Evolutionary conservation across 1,284 basidiomycete species (phyloP), one percentile per base, ranked within the genome.

Genomic region (Boletus semigastroideus): DNA sequence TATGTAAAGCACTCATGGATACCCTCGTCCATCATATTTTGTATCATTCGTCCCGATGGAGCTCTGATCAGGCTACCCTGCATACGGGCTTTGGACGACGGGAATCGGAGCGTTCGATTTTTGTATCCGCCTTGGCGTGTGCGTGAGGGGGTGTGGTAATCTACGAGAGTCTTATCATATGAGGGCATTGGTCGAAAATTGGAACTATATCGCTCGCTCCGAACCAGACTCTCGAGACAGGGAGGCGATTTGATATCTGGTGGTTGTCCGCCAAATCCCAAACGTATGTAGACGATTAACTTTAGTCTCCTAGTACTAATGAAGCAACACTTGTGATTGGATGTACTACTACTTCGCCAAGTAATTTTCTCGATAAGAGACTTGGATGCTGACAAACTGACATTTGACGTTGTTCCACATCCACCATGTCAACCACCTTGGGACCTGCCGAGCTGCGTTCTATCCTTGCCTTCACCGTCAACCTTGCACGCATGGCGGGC

Each of bases 31-130:
- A 13, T 31, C 19, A 6, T 3, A 20, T 8, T 16, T 22, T 8
- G 0, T 14, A 22, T 30, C 4, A 14, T 28, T 46, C 12, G 42
- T 37, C 39, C 4, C 2, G 98, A 74, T 98, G 92, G 88, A 95
- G 95, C 31, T 90, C 88, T 9, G 93, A 96, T 69, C 80, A 94
- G 19, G 76, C 77, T 5, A 67, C 74, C 20, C 71, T 73, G 89
- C 81, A 1, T 94, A 95, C 68, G 88, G 90, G 7, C 75, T 96
- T 22, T 78, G 94, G 41, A 88, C 86, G 28, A 68, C 93, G 52
- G 94, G 94, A 16, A 92, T 86, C 60, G 92, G 92, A 0, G 93
- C 93, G 0, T 72, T 95, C 54, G 94, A 94, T 68, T 92, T 84
- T 65, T 79, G 82, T 5, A n/a, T n/a, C n/a, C n/a, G n/a, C n/a